Evolutionary conservation across 2,329 filamentous ascomycete species (phyloP).

Genomic region (Gaeumannomyces tritici): DNA sequence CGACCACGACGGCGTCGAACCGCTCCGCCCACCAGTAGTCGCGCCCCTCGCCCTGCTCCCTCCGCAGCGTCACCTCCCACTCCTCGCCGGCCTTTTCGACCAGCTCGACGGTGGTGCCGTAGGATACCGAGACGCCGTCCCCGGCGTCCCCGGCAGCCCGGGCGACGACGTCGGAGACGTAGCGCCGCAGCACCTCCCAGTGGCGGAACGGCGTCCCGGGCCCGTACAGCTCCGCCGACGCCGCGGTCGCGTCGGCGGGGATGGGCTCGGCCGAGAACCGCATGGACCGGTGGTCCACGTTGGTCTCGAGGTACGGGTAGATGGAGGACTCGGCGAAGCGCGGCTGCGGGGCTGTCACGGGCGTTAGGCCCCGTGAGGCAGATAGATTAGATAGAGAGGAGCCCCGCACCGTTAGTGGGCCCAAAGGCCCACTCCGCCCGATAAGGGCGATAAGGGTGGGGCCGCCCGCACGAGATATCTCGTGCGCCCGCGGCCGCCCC

Average conservation of each 20-base stretch:
- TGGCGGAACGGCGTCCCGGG: slow-evolving; percentile 51
- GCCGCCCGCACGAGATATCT: no score
- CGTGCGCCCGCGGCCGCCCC: no score
- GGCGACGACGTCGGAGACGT: slow-evolving; percentile 23
- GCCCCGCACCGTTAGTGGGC: no score
- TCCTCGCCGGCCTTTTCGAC: slow-evolving; percentile 38
- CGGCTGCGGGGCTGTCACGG: no score
- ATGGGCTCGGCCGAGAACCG: slow-evolving; percentile 46
- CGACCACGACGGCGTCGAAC: slow-evolving; percentile 53
- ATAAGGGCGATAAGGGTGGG: no score
- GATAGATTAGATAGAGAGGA: no score
- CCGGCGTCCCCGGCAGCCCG: slow-evolving; percentile 13
- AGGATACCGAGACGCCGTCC: slow-evolving; percentile 35
- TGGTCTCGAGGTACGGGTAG: slow-evolving; percentile 57
- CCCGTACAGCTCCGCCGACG: slow-evolving; percentile 41
- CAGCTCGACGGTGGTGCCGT: slow-evolving; percentile 52
- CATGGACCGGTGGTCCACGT: slow-evolving; percentile 51
- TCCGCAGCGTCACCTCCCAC: slow-evolving; percentile 44
- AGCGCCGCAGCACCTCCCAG: slow-evolving; percentile 45
- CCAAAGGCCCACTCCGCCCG: no score
- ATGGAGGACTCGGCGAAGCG: slow-evolving; percentile 49
- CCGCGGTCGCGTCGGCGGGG: slow-evolving; percentile 28
- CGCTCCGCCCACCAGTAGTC: slow-evolving; percentile 52
- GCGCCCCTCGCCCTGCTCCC: slow-evolving; percentile 16
- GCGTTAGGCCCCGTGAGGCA: no score